phyloP scores from a whole-genome alignment of 2,329 filamentous ascomycete genomes.

The Fusarium sp. region DNA sequence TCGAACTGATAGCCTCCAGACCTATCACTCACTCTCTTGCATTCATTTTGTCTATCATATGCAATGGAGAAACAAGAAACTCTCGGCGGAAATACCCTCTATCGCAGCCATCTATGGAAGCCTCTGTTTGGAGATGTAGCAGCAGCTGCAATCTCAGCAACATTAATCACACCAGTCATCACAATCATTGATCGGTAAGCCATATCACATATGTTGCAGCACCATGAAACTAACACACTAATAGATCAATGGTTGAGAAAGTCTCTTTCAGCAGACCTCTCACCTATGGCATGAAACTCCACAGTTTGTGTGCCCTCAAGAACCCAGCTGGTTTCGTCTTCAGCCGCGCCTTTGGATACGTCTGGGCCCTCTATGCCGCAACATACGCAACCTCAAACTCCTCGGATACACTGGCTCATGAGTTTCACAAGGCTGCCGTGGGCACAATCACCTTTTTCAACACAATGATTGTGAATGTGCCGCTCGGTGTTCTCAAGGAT shows the following conservation, averaged over 20 bases:
- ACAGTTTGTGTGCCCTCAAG: conserved; percentile 26
- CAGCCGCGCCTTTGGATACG: conserved; percentile 40
- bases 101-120: conserved; percentile 24
- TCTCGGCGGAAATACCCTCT: conserved; percentile 5
- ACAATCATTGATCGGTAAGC: conserved; percentile 44
- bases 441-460: conserved; percentile 42
- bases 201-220: background rate
- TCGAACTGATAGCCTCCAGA: background rate
- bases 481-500: conserved; percentile 47
- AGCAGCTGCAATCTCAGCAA: conserved; percentile 42
- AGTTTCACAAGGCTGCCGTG: conserved; percentile 40
- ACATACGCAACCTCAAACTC: conserved; percentile 45
- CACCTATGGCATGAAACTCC: conserved; percentile 17
- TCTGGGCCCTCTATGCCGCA: conserved; percentile 45
- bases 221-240: background rate
- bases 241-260: conserved; percentile 38
- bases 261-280: conserved; percentile 36
- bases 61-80: conserved; percentile 32
- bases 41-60: background rate
- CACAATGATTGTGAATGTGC: conserved; percentile 46
- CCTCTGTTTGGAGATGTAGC: conserved; percentile 38
- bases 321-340: conserved; percentile 41
- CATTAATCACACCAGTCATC: conserved; percentile 43
- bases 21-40: background rate
- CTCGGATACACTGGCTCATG: conserved; percentile 41